Evolutionary conservation across 208 protist genomes (phyloP).

Genomic region (Trichomonas tenax): DNA sequence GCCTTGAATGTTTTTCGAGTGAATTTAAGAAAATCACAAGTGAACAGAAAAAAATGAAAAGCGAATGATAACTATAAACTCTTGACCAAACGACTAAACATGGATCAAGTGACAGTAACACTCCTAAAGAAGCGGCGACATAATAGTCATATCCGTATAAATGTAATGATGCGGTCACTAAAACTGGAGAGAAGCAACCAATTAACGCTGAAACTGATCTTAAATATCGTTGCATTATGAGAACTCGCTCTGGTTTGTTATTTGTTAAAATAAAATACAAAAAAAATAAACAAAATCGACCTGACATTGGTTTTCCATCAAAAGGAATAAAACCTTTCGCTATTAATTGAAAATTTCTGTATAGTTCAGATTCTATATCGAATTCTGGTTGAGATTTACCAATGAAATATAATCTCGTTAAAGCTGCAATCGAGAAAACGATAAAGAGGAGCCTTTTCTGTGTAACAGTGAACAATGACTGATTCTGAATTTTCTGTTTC

Average conservation of each 20-base stretch:
- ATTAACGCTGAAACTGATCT: neutral
- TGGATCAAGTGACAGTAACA: neutral
- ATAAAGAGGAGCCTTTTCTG: neutral
- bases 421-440: neutral
- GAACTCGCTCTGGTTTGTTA: neutral
- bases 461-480: neutral
- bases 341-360: neutral
- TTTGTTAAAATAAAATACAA: neutral
- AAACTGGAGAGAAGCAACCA: neutral
- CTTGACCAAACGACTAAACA: neutral
- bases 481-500: neutral
- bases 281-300: neutral
- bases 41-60: neutral
- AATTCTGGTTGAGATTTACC: neutral
- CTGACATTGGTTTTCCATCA: neutral
- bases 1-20: neutral
- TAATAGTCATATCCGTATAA: neutral
- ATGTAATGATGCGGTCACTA: neutral
- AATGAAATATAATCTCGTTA: neutral
- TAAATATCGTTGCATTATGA: neutral
- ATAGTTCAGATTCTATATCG: neutral
- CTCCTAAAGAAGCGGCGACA: neutral
- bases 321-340: neutral
- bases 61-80: neutral
- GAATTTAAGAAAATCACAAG: neutral